Conservation (phyloP, 441 rosid genomes). For the Melastoma candidum region DNA sequence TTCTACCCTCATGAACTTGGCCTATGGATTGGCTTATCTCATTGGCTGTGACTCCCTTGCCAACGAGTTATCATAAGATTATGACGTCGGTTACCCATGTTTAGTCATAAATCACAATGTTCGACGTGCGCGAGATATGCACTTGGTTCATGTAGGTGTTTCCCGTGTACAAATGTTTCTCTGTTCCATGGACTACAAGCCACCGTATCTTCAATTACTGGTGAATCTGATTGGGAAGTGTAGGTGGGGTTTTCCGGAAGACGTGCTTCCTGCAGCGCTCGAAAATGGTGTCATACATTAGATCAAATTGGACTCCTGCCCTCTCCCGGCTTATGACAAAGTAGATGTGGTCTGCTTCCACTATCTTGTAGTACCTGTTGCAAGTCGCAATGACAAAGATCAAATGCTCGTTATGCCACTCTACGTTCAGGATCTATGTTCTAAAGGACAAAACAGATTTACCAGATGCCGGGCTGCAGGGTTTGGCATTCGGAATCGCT, state of each 20-base stretch:
- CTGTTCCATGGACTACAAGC: too few relatives aligned
- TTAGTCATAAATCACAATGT: too few relatives aligned
- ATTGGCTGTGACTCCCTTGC: too few relatives aligned
- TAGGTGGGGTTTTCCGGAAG: conserved; percentile 48
- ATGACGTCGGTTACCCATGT: too few relatives aligned
- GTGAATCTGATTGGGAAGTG: conserved; percentile 40
- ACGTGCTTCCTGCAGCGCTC: conserved; percentile 85
- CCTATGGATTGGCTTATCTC: too few relatives aligned
- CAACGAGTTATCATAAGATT: too few relatives aligned
- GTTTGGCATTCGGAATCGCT: conserved; percentile 59
- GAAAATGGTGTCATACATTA: conserved; percentile 77
- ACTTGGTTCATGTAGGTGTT: too few relatives aligned
- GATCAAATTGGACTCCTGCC: conserved; percentile 84
- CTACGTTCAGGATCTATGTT: conserved; percentile 15
- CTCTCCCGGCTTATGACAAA: conserved; percentile 83
- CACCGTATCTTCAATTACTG: conserved; percentile 13
- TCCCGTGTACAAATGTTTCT: too few relatives aligned
- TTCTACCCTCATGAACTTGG: too few relatives aligned
- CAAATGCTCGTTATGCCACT: too few relatives aligned
- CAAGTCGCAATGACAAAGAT: background rate
- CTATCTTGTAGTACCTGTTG: conserved; percentile 91
- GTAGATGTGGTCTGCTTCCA: conserved; percentile 82
- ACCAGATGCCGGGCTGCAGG: conserved; percentile 83
- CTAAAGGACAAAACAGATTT: too few relatives aligned
- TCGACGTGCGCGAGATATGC: too few relatives aligned